Conservation (phyloP, 768 basidiomycete genomes). For the Neoboletus brunneissimus region DNA sequence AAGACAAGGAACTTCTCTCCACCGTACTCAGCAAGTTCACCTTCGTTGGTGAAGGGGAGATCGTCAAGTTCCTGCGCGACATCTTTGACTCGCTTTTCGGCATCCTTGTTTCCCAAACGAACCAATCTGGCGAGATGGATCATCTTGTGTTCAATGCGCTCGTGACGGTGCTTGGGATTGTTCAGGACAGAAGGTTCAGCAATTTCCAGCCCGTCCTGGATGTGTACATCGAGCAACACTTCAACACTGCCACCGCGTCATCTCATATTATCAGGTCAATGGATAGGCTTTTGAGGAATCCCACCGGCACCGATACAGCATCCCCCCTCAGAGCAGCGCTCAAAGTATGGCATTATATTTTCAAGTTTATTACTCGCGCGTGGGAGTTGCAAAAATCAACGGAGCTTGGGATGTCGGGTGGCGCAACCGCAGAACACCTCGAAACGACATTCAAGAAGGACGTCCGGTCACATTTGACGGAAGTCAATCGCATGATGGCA, state of each 20-base stretch:
- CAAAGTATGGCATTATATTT: slow-evolving; percentile 96
- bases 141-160: slow-evolving; percentile 86
- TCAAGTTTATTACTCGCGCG: slow-evolving; percentile 91
- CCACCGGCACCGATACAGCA: slow-evolving; percentile 68
- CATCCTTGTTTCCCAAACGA: slow-evolving; percentile 73
- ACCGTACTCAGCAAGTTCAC: slow-evolving; percentile 80
- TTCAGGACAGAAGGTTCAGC: slow-evolving; percentile 91
- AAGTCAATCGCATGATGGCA: slow-evolving; percentile 89
- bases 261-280: slow-evolving; percentile 86
- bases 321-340: slow-evolving; percentile 81
- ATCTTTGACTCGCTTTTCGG: slow-evolving; percentile 93
- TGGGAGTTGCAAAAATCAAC: slow-evolving; percentile 83
- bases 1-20: slow-evolving; percentile 61
- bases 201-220: slow-evolving; percentile 94
- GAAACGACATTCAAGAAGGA: slow-evolving; percentile 85
- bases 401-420: slow-evolving; percentile 75
- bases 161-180: slow-evolving; percentile 87
- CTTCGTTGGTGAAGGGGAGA: slow-evolving; percentile 92
- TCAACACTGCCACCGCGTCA: slow-evolving; percentile 74
- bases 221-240: slow-evolving; percentile 89
- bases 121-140: slow-evolving; percentile 78
- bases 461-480: slow-evolving; percentile 67
- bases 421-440: slow-evolving; percentile 81
- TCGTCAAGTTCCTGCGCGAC: slow-evolving; percentile 86
- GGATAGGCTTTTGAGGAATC: slow-evolving; percentile 75